These are phyloP conservation scores for Arthrobotrys pseudoclavata DNA, from an alignment of 2,329 filamentous ascomycete genomes.

Conservation along the genomic window DNA sequence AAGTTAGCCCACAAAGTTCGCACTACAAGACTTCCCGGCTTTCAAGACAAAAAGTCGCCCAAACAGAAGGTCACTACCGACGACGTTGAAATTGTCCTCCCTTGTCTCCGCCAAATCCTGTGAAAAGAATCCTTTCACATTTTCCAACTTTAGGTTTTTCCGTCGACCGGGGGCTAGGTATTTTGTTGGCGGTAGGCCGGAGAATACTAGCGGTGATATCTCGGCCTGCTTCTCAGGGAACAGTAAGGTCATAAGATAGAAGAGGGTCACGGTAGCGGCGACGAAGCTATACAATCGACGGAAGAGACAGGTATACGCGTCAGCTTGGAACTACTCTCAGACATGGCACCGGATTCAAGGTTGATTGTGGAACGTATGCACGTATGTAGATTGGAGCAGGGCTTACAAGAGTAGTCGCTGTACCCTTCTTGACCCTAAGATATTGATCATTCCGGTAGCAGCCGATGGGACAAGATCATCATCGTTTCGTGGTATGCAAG, in stretches of 20 bases:
- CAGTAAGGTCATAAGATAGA: conserved; percentile 45
- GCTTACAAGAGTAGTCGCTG: conserved; percentile 58
- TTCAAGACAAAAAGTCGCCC: conserved; percentile 18
- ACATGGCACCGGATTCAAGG: conserved; percentile 32
- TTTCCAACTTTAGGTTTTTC: conserved; percentile 46
- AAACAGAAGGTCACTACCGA: conserved; percentile 58
- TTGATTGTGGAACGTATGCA: conserved; percentile 12
- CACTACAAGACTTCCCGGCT: conserved; percentile 5
- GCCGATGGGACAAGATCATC: conserved; percentile 41
- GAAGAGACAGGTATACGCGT: conserved; percentile 24
- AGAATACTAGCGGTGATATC: conserved; percentile 56
- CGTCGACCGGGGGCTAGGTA: conserved; percentile 35
- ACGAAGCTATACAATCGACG: conserved; percentile 34
- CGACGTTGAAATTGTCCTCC: conserved; percentile 56
- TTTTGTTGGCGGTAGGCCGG: conserved; percentile 51
- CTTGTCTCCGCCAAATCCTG: conserved; percentile 54
- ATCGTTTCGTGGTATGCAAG: conserved; percentile 46
- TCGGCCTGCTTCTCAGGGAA: conserved; percentile 30
- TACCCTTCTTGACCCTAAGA: conserved; percentile 53
- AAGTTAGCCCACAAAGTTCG: conserved; percentile 23
- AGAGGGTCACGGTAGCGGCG: conserved; percentile 54
- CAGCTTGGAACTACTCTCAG: conserved; percentile 14
- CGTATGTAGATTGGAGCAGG: conserved; percentile 15
- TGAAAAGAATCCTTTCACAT: conserved; percentile 56
- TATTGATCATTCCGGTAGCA: conserved; percentile 53